A percentile compares a stretch with the other conserved stretches of the same genome.
These are phyloP conservation scores for Alternaria sp. DNA, from an alignment of 2,329 filamentous ascomycete species.

Conservation along the genomic window DNA sequence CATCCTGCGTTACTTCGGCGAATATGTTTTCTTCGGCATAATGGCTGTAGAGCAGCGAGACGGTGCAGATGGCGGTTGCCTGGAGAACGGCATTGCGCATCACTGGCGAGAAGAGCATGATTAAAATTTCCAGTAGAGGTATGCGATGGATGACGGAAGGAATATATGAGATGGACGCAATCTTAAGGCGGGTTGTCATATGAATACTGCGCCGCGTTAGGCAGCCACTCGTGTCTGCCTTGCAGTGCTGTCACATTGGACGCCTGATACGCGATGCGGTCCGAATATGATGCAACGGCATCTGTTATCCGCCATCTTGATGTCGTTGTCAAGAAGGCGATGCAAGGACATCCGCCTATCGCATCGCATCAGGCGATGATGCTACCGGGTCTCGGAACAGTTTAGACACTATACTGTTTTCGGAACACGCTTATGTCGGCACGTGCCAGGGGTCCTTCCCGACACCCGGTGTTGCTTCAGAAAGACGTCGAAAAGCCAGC, in stretches of 20 bases:
- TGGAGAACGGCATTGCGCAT: conserved; percentile 21
- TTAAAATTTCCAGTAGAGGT: background rate
- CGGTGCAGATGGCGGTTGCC: conserved; percentile 12
- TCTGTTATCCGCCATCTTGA: background rate
- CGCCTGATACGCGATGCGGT: background rate
- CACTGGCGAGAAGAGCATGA: conserved; percentile 12
- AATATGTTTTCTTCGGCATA: conserved; percentile 11
- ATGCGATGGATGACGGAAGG: background rate
- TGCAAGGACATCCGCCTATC: background rate
- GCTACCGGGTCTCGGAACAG: background rate
- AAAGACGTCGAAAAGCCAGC: background rate
- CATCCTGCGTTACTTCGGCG: conserved; percentile 2
- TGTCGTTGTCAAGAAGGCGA: background rate
- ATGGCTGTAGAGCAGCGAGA: conserved; percentile 5
- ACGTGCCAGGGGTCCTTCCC: background rate
- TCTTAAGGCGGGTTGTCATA: background rate
- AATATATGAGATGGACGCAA: background rate
- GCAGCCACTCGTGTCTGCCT: background rate
- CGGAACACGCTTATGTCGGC: background rate
- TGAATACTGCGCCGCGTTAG: background rate
- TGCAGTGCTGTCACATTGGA: background rate
- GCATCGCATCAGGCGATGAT: background rate
- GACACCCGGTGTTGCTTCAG: background rate
- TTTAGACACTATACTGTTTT: background rate
- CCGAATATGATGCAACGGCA: background rate